phyloP scores from a whole-genome alignment of 2,329 filamentous ascomycete species.

The Fusarium napiforme region DNA sequence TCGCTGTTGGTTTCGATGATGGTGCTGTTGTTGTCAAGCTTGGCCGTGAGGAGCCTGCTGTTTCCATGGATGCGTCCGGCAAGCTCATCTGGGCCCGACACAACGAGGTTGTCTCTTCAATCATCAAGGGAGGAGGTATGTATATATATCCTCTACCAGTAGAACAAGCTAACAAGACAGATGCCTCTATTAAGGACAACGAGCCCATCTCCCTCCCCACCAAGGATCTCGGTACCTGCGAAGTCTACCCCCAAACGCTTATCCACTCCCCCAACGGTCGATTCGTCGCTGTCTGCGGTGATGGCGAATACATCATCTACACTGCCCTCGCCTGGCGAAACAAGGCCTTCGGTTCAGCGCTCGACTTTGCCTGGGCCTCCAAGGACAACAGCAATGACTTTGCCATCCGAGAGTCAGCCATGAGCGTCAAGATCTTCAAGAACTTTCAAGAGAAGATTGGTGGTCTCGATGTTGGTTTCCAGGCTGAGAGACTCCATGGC shows the following conservation, averaged over 20 bases:
- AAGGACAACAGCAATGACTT: constrained; percentile 99
- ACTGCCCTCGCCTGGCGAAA: constrained; percentile 96
- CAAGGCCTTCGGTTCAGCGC: constrained; percentile 93
- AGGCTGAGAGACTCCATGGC: constrained; percentile 89
- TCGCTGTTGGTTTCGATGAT: constrained; percentile 97
- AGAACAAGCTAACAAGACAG: constrained; percentile 55
- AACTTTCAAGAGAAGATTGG: constrained; percentile 95
- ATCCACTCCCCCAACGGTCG: constrained; percentile 96
- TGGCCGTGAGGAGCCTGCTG: constrained; percentile 94
- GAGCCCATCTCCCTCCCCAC: constrained; percentile 85
- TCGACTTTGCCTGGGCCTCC: constrained; percentile 96
- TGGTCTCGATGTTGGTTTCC: constrained; percentile 93
- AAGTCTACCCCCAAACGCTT: constrained; percentile 95
- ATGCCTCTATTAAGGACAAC: constrained; percentile 86
- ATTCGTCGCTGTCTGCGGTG: constrained; percentile 84
- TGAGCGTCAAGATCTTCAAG: constrained; percentile 96
- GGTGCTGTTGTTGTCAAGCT: constrained; percentile 98
- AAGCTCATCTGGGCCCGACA: constrained; percentile 97
- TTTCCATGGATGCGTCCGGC: constrained; percentile 95
- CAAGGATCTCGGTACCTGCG: constrained; percentile 95
- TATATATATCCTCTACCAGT: not conserved
- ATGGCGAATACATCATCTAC: constrained; percentile 99
- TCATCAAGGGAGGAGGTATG: constrained; percentile 87
- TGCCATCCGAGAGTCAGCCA: constrained; percentile 92
- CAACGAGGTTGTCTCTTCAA: constrained; percentile 92